Evolutionary conservation across 257 asterid genomes (phyloP), one percentile per base, ranked within the genome.

Genomic region (Craterostigma plantagineum): DNA sequence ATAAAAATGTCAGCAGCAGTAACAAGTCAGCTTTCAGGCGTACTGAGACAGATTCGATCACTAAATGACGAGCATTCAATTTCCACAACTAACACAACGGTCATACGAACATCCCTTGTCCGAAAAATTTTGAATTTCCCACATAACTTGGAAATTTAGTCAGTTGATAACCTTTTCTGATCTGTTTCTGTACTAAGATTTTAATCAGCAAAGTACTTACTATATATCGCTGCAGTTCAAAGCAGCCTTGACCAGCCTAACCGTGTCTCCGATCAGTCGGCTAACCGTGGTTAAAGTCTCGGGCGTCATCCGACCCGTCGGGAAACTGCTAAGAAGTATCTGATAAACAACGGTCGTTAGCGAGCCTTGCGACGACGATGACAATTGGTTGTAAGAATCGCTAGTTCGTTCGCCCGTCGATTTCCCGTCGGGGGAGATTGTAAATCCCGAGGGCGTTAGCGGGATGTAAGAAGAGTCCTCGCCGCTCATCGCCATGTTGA

Each of bases 401-500:
- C 52, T 52, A 0, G 33, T 18, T 14, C 8, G 41, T 10, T 23
- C 52, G 34, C 47, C 53, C 34, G 56, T 67, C 0, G 38, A 16
- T 35, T 66, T 36, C 11, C 94, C 85, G 11, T 81, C 95, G 0
- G 95, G 90, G 0, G 80, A 55, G 41, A 87, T 79, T 0, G 84
- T 59, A 75, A 87, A 87, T 1, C 97, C 97, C 0, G 95, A 82
- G 7, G 95, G 93, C 8, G 71, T 67, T 9, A 87, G 44, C 0
- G 91, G 84, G 55, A 82, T 73, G 67, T 63, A 73, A 0, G 92
- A 59, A 0, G 97, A 79, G 53, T 82, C 95, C 44, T 76, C 92
- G 0, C 95, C 97, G n/a, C 92, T 76, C 97, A 79, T 81, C 4
- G 90, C 93, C 3, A 82, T 38, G 76, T 82, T 73, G 64, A 87